Conservation (phyloP, 192 early-diverging fungal genomes). For the Spinellus fusiger region DNA sequence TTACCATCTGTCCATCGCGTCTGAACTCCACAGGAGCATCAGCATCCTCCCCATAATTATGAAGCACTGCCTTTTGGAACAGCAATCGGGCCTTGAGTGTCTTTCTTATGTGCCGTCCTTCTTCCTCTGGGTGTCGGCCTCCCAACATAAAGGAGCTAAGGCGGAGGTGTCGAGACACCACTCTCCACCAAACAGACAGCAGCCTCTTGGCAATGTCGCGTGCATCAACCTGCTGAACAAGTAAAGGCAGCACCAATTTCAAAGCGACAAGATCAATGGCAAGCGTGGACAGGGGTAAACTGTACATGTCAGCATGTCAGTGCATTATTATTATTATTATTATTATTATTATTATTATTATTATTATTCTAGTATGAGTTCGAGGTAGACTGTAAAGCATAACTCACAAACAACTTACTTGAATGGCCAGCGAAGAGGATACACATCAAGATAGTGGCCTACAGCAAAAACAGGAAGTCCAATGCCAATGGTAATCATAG, state of each 20-base stretch:
- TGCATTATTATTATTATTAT: neutral
- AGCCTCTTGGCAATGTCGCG: slow-evolving; percentile 43
- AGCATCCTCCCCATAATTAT: slow-evolving; percentile 34
- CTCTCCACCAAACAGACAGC: slow-evolving; percentile 66
- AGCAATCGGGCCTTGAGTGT: slow-evolving; percentile 50
- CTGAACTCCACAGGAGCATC: slow-evolving; percentile 49
- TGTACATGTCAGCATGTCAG: neutral
- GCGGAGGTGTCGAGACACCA: slow-evolving; percentile 55
- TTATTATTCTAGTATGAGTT: too few species aligned
- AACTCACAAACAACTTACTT: slow-evolving; percentile 42
- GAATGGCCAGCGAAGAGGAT: slow-evolving; percentile 61
- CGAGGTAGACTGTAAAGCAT: neutral
- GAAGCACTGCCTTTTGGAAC: slow-evolving; percentile 30
- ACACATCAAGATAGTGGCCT: slow-evolving; percentile 30
- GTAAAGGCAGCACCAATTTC: slow-evolving; percentile 68
- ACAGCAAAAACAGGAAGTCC: slow-evolving; percentile 49
- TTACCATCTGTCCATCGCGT: slow-evolving; percentile 59
- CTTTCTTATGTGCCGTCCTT: slow-evolving; percentile 54
- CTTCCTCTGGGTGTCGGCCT: slow-evolving; percentile 66
- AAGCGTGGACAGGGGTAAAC: slow-evolving; percentile 58
- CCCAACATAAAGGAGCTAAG: slow-evolving; percentile 80
- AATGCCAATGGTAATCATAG: slow-evolving; percentile 68
- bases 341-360: too few species aligned
- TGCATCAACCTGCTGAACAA: slow-evolving; percentile 55
- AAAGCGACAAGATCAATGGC: slow-evolving; percentile 71